Evolutionary conservation across 768 basidiomycete genomes (phyloP), one percentile per base, ranked within the genome.

Genomic region (Strobilomyces confusus): DNA sequence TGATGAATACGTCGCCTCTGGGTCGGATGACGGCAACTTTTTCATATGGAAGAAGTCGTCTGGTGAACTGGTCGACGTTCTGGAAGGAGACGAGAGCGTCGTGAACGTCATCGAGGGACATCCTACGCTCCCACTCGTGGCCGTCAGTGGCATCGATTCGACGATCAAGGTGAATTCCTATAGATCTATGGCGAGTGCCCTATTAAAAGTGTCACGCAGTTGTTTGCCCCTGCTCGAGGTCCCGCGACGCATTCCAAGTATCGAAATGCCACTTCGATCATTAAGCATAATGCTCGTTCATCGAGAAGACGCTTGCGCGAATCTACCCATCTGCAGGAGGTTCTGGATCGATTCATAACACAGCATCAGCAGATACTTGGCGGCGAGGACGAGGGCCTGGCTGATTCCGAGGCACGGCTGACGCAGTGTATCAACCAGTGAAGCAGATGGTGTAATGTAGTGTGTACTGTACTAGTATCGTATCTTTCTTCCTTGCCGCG

Each of bases 21-120:
- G 92, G 8, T 91, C 87, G 5, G 92, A 95, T 62, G 91, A 93
- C 58, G 89, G 89, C 1, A 84, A 89, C 64, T 85, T 88, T 68
- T 95, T 95, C 66, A 75, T 94, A 14, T 95, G 92, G 92, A 74
- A 81, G 55, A 94, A 94, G 63, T 67, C 71, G 17, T 78, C 78
- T 15, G 85, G 83, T 0, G 68, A 68, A 13, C 68, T 94, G 11
- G 80, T 82, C 49, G 89, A 87, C 14, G 83, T 95, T 42, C 83
- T 89, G 59, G 89, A 94, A 73, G 92, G 92, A 33, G 92, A 95
- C 60, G 76, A 79, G 22, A 78, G 72, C 47, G 81, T 93, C 3
- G 92, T 94, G 15, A 95, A 95, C 65, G 88, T 88, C 61, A 81
- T 95, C 48, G 92, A 94, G 69, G 83, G 82, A 1, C 91, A 95